Evolutionary conservation across 2,329 filamentous ascomycete genomes (phyloP).

Genomic region (Aspergillus intermedius): DNA sequence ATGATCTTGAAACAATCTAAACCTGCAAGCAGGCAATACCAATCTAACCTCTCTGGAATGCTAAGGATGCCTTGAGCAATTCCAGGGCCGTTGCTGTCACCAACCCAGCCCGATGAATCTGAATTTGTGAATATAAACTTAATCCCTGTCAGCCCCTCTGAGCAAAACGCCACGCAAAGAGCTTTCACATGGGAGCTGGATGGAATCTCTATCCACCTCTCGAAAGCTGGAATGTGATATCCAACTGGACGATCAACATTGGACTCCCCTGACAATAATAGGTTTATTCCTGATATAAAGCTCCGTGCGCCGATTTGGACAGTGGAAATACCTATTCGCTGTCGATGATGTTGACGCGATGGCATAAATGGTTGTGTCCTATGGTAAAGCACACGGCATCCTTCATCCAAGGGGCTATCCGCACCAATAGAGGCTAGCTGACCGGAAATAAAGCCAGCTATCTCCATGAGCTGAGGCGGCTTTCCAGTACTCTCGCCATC

Average conservation of each 20-base stretch:
- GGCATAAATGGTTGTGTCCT: neutral
- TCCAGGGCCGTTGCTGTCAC: neutral
- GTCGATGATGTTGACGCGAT: neutral
- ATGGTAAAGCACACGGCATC: constrained; percentile 4
- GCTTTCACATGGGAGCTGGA: neutral
- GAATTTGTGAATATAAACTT: constrained; percentile 2
- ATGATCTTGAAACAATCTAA: constrained; percentile 8
- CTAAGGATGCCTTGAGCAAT: constrained; percentile 1
- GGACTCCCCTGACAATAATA: neutral
- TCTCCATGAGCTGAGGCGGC: neutral
- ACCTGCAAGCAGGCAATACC: constrained; percentile 3
- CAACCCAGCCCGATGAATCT: constrained; percentile 4
- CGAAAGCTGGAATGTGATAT: neutral
- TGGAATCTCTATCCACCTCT: constrained; percentile 1
- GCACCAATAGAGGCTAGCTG: neutral
- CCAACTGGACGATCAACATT: constrained; percentile 1
- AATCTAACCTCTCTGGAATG: neutral
- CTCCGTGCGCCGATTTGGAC: constrained; percentile 2
- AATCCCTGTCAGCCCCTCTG: constrained; percentile 5
- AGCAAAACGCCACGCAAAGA: constrained; percentile 2
- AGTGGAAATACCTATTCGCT: constrained; percentile 4
- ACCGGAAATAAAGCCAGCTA: neutral
- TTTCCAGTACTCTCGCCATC: neutral
- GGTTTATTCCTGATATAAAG: constrained; percentile 5
- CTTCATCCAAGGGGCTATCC: neutral